Base-by-base conservation (phyloP, 176 grass and related monocot species). In the Tillandsia leiboldiana region DNA sequence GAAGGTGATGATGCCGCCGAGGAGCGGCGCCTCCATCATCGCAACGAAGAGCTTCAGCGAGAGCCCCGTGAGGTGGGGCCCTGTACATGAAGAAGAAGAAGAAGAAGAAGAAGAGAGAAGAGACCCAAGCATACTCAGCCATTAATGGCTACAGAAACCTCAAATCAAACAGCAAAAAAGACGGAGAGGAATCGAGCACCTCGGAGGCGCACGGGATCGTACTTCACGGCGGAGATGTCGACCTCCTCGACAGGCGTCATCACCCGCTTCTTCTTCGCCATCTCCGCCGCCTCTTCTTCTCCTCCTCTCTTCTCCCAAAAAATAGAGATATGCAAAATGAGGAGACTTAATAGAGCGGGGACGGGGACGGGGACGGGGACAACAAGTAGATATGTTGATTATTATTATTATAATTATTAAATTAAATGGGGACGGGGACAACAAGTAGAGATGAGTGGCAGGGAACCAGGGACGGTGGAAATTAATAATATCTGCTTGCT, bases 1-100 rank as follows among this genome's bases (percentile, higher is more conserved):
- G 75, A 83, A 92, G 57, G 73, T 66, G 59, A 97, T 5, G 74
- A 85, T 2, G 7, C 69, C 17, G 12, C 94, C 86, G 4, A 97
- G 15, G 11, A 92, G 29, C 5, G 84, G 79, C 1, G 89, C 68
- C 75, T 97, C 89, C 72, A 97, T 67, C 53, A 97, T 67, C 94
- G 89, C 87, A 63, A 92, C 65, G 76, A 87, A 97, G 50, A 77
- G 65, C 84, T 28, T 77, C 70, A 97, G 82, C 3, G 64, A 12
- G 27, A 90, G 67, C 0, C 89, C 94, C 3, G 82, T 80, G 61
- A 97, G 75, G 77, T 90, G 94, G 15, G 94, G 94, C 74, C 86
- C 86, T 86, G 78, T 48, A 64, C 49, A 17, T 59, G 53, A 57
- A 1, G 1, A 20, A 20, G 20, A 20, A 20, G 20, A 20, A 20